phyloP scores from a whole-genome alignment of 345 rosid genomes.

The Salix suchowensis region DNA sequence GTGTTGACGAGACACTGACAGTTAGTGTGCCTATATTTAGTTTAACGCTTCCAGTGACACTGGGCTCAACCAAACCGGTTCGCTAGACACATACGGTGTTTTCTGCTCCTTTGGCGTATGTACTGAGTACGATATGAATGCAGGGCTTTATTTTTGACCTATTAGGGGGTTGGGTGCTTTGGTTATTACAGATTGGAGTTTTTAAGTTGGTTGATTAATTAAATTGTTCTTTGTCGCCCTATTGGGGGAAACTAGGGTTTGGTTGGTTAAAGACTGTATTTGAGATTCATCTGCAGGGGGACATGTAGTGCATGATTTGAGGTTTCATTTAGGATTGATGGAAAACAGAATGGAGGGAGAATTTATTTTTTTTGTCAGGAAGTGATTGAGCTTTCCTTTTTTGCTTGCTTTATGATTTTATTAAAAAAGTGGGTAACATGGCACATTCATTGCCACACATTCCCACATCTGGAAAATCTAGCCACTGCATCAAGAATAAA shows the following conservation, averaged over 20 bases:
- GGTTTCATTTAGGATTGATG: background rate
- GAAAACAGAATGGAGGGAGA: background rate
- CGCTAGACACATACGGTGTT: too few relatives aligned
- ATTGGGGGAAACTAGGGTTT: background rate
- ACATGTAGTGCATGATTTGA: background rate
- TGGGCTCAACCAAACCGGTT: background rate
- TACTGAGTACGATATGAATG: background rate
- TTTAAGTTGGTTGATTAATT: background rate
- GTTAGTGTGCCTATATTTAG: background rate
- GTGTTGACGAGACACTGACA: background rate
- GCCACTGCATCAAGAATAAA: too few relatives aligned
- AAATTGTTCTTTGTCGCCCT: background rate
- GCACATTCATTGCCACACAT: too few relatives aligned
- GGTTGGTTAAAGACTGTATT: background rate
- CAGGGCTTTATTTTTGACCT: background rate
- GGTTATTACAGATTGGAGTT: background rate
- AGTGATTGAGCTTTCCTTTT: background rate
- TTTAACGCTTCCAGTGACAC: background rate
- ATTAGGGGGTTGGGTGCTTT: background rate
- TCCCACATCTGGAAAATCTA: too few relatives aligned
- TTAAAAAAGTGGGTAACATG: too few relatives aligned
- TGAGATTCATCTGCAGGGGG: background rate
- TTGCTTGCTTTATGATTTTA: background rate
- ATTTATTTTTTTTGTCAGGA: background rate
- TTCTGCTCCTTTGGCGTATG: too few relatives aligned